Evolutionary conservation across 75 land plant species (phyloP).

Genomic region (Pinus taeda): DNA sequence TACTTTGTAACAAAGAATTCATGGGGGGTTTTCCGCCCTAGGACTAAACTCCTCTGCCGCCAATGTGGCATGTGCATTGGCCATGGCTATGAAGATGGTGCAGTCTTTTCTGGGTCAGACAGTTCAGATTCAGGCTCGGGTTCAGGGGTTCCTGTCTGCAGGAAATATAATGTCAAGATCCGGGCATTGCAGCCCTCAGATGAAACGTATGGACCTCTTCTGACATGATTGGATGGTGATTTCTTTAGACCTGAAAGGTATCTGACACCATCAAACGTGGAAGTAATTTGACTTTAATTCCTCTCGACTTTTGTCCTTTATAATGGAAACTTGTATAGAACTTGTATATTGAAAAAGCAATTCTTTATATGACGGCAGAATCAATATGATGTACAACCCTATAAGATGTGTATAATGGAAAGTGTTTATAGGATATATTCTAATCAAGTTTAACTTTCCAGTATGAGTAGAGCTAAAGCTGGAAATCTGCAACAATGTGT

Average conservation of each 20-base stretch:
- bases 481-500: background rate
- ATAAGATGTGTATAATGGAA: background rate
- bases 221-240: background rate
- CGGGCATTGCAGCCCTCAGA: slow-evolving; percentile 57
- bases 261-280: background rate
- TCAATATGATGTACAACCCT: background rate
- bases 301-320: background rate
- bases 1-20: slow-evolving; percentile 37
- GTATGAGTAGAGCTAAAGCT: too few species aligned
- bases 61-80: slow-evolving; percentile 61
- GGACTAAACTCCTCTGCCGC: slow-evolving; percentile 59
- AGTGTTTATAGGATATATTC: too few species aligned
- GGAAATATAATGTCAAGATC: slow-evolving; percentile 49
- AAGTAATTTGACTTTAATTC: background rate
- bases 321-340: background rate
- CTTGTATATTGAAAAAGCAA: background rate
- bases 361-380: background rate
- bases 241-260: background rate
- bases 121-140: slow-evolving; percentile 35
- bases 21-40: slow-evolving; percentile 36
- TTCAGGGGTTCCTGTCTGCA: slow-evolving; percentile 20
- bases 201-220: background rate
- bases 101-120: slow-evolving; percentile 9
- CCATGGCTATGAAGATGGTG: slow-evolving; percentile 29
- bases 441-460: too few species aligned